Percentiles rank a stretch among this genome's conserved stretches.
phyloP scores from a whole-genome alignment of 225 moss, liverwort and hornwort species.

The Straminergon stramineum region DNA sequence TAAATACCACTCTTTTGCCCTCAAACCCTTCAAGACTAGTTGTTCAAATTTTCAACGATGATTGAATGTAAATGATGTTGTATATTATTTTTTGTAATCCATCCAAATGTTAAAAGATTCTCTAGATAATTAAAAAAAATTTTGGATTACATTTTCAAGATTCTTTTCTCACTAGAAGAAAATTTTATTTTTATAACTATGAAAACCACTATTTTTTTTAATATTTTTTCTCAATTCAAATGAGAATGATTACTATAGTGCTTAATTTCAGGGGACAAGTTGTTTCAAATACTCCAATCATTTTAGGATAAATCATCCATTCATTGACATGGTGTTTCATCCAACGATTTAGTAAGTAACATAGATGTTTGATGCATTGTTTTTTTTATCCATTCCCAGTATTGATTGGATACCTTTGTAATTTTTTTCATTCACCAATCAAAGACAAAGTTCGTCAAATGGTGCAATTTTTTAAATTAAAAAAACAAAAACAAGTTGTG shows the following conservation, averaged over 20 bases:
- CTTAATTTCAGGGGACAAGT: not conserved
- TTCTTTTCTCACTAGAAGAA: not conserved
- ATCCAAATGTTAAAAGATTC: not conserved
- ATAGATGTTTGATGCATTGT: fast-evolving
- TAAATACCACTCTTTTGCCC: not conserved
- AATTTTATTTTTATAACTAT: not conserved
- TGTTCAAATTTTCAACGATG: not conserved
- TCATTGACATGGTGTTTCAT: not conserved
- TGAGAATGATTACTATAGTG: not conserved
- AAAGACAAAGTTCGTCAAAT: not conserved
- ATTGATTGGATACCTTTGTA: not conserved
- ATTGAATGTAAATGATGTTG: not conserved
- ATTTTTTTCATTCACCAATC: not conserved
- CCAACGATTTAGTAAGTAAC: fast-evolving
- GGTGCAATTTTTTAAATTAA: not conserved
- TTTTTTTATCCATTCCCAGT: fast-evolving
- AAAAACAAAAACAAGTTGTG: too few species aligned
- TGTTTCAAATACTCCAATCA: fast-evolving
- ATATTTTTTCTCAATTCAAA: too few species aligned
- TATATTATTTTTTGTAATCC: not conserved
- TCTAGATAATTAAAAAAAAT: not conserved
- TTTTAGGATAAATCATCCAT: not conserved
- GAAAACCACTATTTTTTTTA: not conserved
- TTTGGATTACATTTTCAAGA: not conserved
- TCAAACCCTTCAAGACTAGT: not conserved